These are phyloP conservation scores for Epicoccum sorghinum DNA, from an alignment of 2,329 filamentous ascomycete genomes.

Conservation along the genomic window DNA sequence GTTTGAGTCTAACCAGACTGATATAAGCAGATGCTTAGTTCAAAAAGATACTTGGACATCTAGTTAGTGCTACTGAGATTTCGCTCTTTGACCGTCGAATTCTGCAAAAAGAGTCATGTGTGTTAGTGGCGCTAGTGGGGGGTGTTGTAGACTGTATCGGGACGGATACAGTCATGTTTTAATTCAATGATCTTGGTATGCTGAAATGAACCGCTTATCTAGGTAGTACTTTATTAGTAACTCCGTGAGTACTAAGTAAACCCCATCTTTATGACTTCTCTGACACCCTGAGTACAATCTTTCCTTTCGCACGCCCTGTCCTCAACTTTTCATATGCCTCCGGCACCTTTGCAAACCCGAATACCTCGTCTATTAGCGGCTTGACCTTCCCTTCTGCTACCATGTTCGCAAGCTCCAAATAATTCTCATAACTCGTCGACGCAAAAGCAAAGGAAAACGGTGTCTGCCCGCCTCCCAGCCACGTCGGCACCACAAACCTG, in stretches of 20 bases:
- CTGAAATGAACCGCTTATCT: too few relatives aligned
- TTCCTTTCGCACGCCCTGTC: slow-evolving; percentile 61
- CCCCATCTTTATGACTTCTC: background rate
- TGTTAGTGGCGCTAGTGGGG: too few relatives aligned
- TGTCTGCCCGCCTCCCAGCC: slow-evolving; percentile 57
- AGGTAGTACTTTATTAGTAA: background rate
- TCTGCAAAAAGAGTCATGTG: too few relatives aligned
- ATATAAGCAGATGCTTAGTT: too few relatives aligned
- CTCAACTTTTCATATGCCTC: slow-evolving; percentile 64
- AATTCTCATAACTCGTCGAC: slow-evolving; percentile 20
- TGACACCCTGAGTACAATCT: slow-evolving; percentile 55
- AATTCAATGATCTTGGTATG: too few relatives aligned
- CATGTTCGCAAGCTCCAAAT: slow-evolving; percentile 56
- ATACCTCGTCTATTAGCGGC: slow-evolving; percentile 60
- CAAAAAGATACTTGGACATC: too few relatives aligned
- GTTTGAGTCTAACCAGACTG: too few relatives aligned
- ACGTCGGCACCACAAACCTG: slow-evolving; percentile 33
- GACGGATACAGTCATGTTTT: too few relatives aligned
- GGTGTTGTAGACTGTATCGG: too few relatives aligned
- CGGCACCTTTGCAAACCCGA: slow-evolving; percentile 59
- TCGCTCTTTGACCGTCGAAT: too few relatives aligned
- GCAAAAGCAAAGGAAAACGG: slow-evolving; percentile 47
- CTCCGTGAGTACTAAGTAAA: background rate
- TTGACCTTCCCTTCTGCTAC: slow-evolving; percentile 63
- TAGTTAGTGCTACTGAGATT: too few relatives aligned